phyloP scores from a whole-genome alignment of 805 yeast genomes.

The Teunomyces gatunensis region DNA sequence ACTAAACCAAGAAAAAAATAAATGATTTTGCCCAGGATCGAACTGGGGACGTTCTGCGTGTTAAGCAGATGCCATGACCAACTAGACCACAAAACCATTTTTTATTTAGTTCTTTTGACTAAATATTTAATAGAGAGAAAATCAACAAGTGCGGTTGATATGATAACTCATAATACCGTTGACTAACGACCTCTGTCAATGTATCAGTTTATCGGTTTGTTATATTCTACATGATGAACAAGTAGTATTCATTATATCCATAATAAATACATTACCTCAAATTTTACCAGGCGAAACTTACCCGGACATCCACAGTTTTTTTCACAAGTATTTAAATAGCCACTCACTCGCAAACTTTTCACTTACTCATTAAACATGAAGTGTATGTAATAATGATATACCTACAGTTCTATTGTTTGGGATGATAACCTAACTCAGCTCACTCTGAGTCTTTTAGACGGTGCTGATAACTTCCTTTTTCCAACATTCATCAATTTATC shows the following conservation, averaged over 20 bases:
- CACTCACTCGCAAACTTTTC: no score
- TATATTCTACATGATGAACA: no score
- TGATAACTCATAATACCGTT: no score
- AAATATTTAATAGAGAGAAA: background rate
- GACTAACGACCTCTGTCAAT: no score
- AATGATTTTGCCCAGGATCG: constrained; percentile 99
- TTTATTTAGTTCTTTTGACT: background rate
- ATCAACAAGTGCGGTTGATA: no score
- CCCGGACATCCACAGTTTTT: background rate
- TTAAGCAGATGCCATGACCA: constrained; percentile 99
- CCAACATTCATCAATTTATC: constrained; percentile 48
- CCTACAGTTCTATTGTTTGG: constrained; percentile 20
- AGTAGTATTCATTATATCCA: no score
- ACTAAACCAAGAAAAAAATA: background rate
- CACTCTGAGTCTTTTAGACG: constrained; percentile 48
- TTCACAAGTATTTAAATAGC: background rate
- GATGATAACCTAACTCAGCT: constrained; percentile 59
- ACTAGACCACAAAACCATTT: constrained; percentile 96
- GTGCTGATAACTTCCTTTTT: constrained; percentile 50
- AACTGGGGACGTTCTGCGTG: constrained; percentile 99
- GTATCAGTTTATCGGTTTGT: no score
- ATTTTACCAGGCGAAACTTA: background rate
- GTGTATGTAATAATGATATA: constrained; percentile 5
- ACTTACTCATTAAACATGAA: background rate
- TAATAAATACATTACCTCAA: background rate